Base-by-base conservation (phyloP, 1,139 yeast species). In the Sugiyamaella xylanicola region DNA sequence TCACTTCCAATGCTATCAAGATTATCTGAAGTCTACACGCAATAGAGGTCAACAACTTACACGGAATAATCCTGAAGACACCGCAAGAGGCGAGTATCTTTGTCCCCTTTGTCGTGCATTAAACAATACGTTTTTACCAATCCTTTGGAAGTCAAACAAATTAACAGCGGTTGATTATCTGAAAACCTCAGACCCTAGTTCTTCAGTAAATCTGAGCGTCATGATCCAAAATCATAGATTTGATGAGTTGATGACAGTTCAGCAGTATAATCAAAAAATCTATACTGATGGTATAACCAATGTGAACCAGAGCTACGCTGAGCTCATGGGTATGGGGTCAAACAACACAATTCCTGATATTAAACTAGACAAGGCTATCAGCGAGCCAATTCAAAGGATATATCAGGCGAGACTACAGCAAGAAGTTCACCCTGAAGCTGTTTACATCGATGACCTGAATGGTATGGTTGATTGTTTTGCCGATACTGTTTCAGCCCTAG, bases 71-170 rank as follows among this genome's bases (percentile, higher is more conserved):
- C 96, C 97, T 0, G 96, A 87, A 60, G 84, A 87, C 61, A 74
- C 79, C 2, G 84, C 83, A 16, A 82, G 82, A 56, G 82, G 83
- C 15, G 96, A 92, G 64, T 87, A 89, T 62, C 73, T 88, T 37
- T 93, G 99, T 67, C 98, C 99, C 0, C 78, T 93, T 47, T 93
- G 99, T 74, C 89, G 90, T 59, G 86, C 96, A 0, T 75, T 93
- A 54, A 88, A 87, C 67, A 93, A 93, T 66, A 78, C 86, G 60
- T 90, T 93, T 67, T 72, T 92, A 49, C 99, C 99, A 1, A 76
- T 87, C 1, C 69, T 85, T 51, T 84, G 76, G 74, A 66, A 64
- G 32, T 37, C 55, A 17, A 55, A 52, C 43, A 52, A 47, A 13
- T 17, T 54, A 25, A 20, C 52, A 4, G 47, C 51, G 5, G 44